Conservation (phyloP, 495 filamentous ascomycete species). For the Neurospora sp. region DNA sequence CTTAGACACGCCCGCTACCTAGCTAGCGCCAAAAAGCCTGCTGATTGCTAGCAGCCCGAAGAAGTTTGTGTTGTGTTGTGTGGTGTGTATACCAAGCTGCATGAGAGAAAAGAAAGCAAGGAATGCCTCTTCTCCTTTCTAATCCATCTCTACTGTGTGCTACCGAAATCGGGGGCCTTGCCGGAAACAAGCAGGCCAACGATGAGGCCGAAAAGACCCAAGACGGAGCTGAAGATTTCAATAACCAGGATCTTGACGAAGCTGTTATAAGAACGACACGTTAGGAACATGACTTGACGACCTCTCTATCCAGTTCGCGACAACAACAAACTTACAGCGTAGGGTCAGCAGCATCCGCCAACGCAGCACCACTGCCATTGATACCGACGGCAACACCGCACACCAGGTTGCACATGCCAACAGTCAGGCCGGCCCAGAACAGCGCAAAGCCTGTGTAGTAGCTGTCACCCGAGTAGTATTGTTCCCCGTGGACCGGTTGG, state of each 20-base stretch:
- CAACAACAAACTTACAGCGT: slow-evolving; percentile 55
- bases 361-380: slow-evolving; percentile 90
- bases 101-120: neutral
- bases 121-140: neutral
- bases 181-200: slow-evolving; percentile 78
- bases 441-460: slow-evolving; percentile 95
- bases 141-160: slow-evolving; percentile 15
- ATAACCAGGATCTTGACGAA: slow-evolving; percentile 99
- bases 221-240: slow-evolving; percentile 97
- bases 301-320: neutral
- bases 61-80: neutral
- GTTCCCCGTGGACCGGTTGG: slow-evolving; percentile 47
- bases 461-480: slow-evolving; percentile 60
- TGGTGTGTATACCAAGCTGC: neutral
- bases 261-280: slow-evolving; percentile 31
- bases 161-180: slow-evolving; percentile 68
- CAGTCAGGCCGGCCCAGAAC: slow-evolving; percentile 92
- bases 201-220: slow-evolving; percentile 96
- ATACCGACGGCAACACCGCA: slow-evolving; percentile 97
- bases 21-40: neutral
- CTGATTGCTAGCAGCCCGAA: neutral
- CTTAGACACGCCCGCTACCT: slow-evolving; percentile 11
- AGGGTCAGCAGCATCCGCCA: slow-evolving; percentile 92
- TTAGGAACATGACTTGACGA: slow-evolving; percentile 11
- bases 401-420: slow-evolving; percentile 88